Evolutionary conservation across 1,284 basidiomycete genomes (phyloP).

Genomic region (Cryptococcus sp.): DNA sequence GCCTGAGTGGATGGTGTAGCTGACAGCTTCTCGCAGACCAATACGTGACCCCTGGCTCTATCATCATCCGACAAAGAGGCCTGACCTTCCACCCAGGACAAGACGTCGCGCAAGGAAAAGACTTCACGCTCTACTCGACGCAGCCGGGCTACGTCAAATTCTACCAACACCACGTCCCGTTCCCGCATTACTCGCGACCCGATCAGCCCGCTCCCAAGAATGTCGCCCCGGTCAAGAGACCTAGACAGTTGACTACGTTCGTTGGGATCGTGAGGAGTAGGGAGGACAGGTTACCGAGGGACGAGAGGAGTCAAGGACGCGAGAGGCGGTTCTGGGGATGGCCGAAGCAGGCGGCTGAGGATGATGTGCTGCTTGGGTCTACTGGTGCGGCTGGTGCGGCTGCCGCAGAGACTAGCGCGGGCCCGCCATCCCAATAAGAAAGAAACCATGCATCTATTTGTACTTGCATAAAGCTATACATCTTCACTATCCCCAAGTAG

Average conservation of each 20-base stretch:
- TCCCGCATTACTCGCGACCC: conserved; percentile 35
- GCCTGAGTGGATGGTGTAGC: not conserved
- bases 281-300: conserved; percentile 79
- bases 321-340: conserved; percentile 52
- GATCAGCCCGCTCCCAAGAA: conserved; percentile 15
- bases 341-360: conserved; percentile 28
- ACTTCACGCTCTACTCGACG: conserved; percentile 86
- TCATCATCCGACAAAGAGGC: conserved; percentile 89
- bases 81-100: conserved; percentile 87
- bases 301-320: conserved; percentile 65
- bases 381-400: no score
- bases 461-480: conserved; percentile 1
- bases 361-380: no score
- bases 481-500: not conserved
- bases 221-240: conserved; percentile 37
- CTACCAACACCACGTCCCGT: conserved; percentile 60
- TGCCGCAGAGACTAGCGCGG: no score
- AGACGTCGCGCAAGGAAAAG: conserved; percentile 84
- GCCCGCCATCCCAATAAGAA: no score
- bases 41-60: conserved; percentile 85
- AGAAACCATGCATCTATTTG: not conserved
- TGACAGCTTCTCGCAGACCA: conserved; percentile 62
- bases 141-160: conserved; percentile 89
- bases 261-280: conserved; percentile 77
- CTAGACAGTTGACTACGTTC: conserved; percentile 62